Base-by-base conservation (phyloP, 1,139 yeast species). In the Arxiozyma heterogenica region DNA sequence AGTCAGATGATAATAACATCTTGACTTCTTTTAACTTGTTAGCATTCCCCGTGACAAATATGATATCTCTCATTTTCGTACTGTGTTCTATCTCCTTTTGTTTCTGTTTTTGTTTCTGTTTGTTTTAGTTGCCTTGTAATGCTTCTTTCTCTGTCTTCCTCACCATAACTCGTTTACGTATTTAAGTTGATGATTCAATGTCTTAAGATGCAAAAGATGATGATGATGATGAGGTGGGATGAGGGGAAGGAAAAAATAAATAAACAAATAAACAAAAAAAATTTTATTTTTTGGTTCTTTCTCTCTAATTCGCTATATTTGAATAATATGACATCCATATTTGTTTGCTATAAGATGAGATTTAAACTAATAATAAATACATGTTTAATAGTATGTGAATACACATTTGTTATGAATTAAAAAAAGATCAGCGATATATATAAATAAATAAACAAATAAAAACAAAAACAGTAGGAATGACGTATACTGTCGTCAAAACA, bases 11-110 rank as follows among this genome's bases (percentile, higher is more conserved):
- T 27, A 93, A 78, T 54, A 93, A 86, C 55, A 85, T 83, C 58
- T 83, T 77, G 38, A 91, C 95, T 69, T 93, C 98, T 61, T 79
- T 80, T 57, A 91, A 77, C 70, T 93, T 93, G 73, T 91, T 89
- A 58, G 83, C 82, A 70, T 93, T 93, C 21, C 98, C 96, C 3
- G 96, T 86, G 45, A 86, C 91, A 68, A 86, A 86, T 5, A 64
- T 62, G 17, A 66, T 60, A 21, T 58, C 59, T 44, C 45, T 53
- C 47, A 51, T 44, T 39, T n/a, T 39, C n/a, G 22, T 23, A n/a
- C 2, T 50, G 41, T 39, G 11, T 18, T 22, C 17, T 20, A 20
- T 12, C 6, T 43, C 17, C 15, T 23, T 22, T 6, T 22, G 20
- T 20, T 38, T 12, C 6, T 43, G 23, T 34, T 23, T 22, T 6